A percentile compares a stretch with the other conserved stretches of the same genome.
phyloP scores from a whole-genome alignment of 805 yeast genomes.

The Saccharomycopsis capsularis region DNA sequence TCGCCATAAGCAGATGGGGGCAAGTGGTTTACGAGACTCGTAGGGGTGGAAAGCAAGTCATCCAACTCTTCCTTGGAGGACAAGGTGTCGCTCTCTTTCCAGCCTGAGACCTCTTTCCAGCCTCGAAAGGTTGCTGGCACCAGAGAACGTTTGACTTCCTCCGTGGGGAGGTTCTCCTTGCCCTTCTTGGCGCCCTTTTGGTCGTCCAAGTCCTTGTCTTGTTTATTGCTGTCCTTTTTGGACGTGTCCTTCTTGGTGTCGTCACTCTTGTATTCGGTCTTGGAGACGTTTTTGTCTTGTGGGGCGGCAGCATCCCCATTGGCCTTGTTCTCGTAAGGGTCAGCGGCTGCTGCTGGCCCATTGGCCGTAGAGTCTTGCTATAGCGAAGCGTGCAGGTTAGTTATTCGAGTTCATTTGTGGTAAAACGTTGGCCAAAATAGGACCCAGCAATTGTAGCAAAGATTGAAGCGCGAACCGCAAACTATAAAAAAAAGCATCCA shows the following conservation, averaged over 20 bases:
- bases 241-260: neutral
- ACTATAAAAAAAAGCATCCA: neutral
- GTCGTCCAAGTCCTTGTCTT: neutral
- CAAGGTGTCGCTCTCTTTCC: slow-evolving; percentile 63
- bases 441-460: no score
- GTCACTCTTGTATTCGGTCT: neutral
- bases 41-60: slow-evolving; percentile 63
- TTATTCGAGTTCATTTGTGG: no score
- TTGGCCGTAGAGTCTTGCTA: neutral
- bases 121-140: slow-evolving; percentile 73
- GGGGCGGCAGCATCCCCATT: neutral
- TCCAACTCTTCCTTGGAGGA: slow-evolving; percentile 61
- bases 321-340: neutral
- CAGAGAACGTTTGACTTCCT: slow-evolving; percentile 34
- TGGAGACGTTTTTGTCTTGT: neutral
- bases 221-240: neutral
- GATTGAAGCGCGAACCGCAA: neutral
- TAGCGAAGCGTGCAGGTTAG: no score
- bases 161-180: neutral
- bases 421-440: no score
- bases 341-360: neutral
- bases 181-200: neutral
- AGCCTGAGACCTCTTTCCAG: slow-evolving; percentile 91
- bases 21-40: slow-evolving; percentile 66
- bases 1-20: slow-evolving; percentile 82